Base-by-base conservation (phyloP, 2,329 filamentous ascomycete species). In the Fusarium poae region DNA sequence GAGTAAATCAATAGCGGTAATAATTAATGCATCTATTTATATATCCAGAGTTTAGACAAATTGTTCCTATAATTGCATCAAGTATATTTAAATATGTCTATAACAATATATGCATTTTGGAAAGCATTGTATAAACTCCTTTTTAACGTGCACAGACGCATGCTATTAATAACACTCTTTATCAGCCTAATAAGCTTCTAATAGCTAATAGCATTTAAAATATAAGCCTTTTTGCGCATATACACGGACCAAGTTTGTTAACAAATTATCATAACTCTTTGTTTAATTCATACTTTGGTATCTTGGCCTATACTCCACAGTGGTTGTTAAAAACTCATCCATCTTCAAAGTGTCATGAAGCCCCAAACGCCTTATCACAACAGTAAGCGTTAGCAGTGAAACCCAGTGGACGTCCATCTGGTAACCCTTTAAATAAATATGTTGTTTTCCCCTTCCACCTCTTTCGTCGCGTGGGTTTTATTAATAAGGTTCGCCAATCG, bases 401-500 rank as follows among this genome's bases (percentile, higher is more conserved):
- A 56, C 49, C 51, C 49, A 30, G 18, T 56, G n/a, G n/a, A n/a
- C n/a, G 49, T 40, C 34, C 57, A 42, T 54, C 40, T 48, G 39
- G 25, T 43, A 30, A 51, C 25, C 57, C 25, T 62, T 53, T 43
- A 43, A 53, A 25, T 45, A 43, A 53, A 29, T 29, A 18, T 12
- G 13, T 30, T 16, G 6, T 10, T 6, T 37, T 13, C 11, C 18
- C 16, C 25, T 49, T 34, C 39, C 44, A 39, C 43, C 27, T 57
- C 27, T 21, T 46, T 53, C 50, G 29, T 15, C 12, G 9, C 16
- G 16, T 32, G 23, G 42, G n/a, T 18, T 27, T n/a, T 44, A n/a
- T 68, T 62, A 74, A 27, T 50, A 71, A n/a, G 72, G 77, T 71
- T 85, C 84, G 20, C 85, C 86, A 51, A 88, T 80, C 55, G 85